A percentile compares a stretch with the other conserved stretches of the same genome.
These are phyloP conservation scores for Lasiodiplodia sp. DNA, from an alignment of 2,329 filamentous ascomycete genomes.

Conservation along the genomic window DNA sequence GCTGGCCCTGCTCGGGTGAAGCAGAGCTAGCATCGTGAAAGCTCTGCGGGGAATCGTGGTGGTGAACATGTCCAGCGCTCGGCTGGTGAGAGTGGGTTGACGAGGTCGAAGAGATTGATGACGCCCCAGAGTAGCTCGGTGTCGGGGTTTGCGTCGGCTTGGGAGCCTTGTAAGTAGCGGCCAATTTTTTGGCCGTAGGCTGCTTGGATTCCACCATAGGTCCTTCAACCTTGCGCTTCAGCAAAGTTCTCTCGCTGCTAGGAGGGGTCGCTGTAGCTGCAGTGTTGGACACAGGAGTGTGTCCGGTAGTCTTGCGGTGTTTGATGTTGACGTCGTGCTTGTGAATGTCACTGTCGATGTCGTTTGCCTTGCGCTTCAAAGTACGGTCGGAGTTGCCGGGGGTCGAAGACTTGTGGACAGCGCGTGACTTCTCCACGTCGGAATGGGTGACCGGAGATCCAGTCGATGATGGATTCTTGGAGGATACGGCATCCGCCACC, in stretches of 20 bases:
- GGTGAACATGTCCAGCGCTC: constrained; percentile 41
- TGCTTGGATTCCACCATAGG: constrained; percentile 36
- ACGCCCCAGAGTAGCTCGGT: constrained; percentile 12
- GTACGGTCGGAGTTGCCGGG: constrained; percentile 43
- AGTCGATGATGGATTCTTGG: constrained; percentile 68
- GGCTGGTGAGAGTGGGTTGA: constrained; percentile 33
- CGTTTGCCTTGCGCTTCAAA: constrained; percentile 52
- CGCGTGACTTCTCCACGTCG: constrained; percentile 59
- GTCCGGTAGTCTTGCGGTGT: constrained; percentile 42
- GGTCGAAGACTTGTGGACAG: constrained; percentile 47
- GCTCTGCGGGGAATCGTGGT: constrained; percentile 33
- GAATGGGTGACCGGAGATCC: constrained; percentile 69
- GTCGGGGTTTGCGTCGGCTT: constrained; percentile 29
- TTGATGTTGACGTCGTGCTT: constrained; percentile 45
- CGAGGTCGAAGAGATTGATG: constrained; percentile 13
- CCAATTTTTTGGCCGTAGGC: constrained; percentile 32
- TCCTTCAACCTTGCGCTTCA: constrained; percentile 57
- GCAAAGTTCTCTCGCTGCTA: constrained; percentile 39
- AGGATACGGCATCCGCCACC: constrained; percentile 54
- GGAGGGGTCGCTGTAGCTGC: constrained; percentile 41
- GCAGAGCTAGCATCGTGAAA: constrained; percentile 42
- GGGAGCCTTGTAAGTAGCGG: constrained; percentile 31
- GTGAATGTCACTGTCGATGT: constrained; percentile 47
- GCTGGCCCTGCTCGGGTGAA: constrained; percentile 43
- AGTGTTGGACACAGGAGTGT: constrained; percentile 41